A percentile compares a stretch with the other conserved stretches of the same genome.
Evolutionary conservation across 2,329 filamentous ascomycete species (phyloP).

Genomic region (Exophiala bonariae): DNA sequence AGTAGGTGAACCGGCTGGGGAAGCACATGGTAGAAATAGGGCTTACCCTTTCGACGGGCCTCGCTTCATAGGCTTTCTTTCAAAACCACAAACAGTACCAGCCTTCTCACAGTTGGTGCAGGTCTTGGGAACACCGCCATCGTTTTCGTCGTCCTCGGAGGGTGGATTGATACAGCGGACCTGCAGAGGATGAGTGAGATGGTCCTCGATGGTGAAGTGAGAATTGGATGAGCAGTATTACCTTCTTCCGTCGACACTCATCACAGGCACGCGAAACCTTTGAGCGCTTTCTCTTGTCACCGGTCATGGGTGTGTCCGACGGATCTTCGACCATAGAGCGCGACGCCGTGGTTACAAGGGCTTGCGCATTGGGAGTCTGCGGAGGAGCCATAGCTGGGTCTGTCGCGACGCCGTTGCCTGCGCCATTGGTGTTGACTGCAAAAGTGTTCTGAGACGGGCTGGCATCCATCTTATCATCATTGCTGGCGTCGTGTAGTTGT

Average conservation of each 20-base stretch:
- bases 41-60: conserved; percentile 82
- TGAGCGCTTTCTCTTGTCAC: conserved; percentile 71
- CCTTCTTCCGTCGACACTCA: conserved; percentile 83
- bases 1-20: conserved; percentile 11
- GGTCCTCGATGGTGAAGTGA: neutral
- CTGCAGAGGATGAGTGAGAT: conserved; percentile 34
- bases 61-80: conserved; percentile 81
- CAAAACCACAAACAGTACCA: conserved; percentile 78
- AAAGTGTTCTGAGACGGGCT: conserved; percentile 10
- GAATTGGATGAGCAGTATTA: conserved; percentile 28
- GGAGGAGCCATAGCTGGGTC: conserved; percentile 23
- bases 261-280: conserved; percentile 89
- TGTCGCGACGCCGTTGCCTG: conserved; percentile 4
- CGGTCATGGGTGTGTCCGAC: conserved; percentile 28
- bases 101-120: conserved; percentile 81
- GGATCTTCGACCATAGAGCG: conserved; percentile 21
- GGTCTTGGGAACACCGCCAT: conserved; percentile 60
- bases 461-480: conserved; percentile 2
- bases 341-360: conserved; percentile 13
- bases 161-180: conserved; percentile 78
- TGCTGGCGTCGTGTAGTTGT: conserved; percentile 12
- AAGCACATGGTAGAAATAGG: conserved; percentile 16
- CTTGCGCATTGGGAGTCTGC: conserved; percentile 13
- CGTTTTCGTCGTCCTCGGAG: conserved; percentile 65
- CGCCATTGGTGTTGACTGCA: conserved; percentile 10